Conservation (phyloP, 306 rosid genomes). For the Lablab purpureus region DNA sequence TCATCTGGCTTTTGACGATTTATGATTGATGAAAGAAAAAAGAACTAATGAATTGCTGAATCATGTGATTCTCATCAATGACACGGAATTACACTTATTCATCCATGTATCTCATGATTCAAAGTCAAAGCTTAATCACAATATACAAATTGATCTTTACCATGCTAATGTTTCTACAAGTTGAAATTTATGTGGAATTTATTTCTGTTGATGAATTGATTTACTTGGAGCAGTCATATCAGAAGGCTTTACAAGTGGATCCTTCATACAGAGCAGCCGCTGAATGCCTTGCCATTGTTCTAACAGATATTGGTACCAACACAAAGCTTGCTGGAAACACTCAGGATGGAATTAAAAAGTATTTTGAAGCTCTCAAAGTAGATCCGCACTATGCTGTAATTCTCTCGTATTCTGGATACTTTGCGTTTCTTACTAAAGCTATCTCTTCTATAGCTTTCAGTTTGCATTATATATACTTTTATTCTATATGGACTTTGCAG, state of each 20-base stretch:
- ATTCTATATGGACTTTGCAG: conserved; percentile 57
- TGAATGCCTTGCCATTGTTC: conserved; percentile 95
- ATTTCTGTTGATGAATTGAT: conserved; percentile 21
- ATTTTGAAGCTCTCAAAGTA: conserved; percentile 92
- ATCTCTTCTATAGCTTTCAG: conserved; percentile 6
- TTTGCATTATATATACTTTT: conserved; percentile 29
- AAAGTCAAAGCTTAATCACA: background rate
- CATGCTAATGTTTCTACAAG: background rate
- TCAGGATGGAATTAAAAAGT: conserved; percentile 97
- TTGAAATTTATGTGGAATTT: conserved; percentile 17
- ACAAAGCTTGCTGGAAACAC: conserved; percentile 95
- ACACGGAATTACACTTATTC: background rate
- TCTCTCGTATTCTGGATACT: conserved; percentile 36
- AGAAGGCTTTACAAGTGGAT: conserved; percentile 86
- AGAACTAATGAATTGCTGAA: background rate
- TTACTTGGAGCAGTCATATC: conserved; percentile 84
- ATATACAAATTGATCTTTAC: background rate
- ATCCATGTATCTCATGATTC: conserved; percentile 6
- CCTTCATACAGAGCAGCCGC: conserved; percentile 88
- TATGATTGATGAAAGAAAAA: background rate
- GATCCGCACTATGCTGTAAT: conserved; percentile 97
- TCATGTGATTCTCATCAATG: background rate
- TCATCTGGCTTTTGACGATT: background rate
- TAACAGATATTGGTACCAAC: conserved; percentile 99
- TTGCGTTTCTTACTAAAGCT: background rate